A percentile compares a stretch with the other conserved stretches of the same genome.
phyloP scores from a whole-genome alignment of 164 flowering plant species.

The Buxus sempervirens region DNA sequence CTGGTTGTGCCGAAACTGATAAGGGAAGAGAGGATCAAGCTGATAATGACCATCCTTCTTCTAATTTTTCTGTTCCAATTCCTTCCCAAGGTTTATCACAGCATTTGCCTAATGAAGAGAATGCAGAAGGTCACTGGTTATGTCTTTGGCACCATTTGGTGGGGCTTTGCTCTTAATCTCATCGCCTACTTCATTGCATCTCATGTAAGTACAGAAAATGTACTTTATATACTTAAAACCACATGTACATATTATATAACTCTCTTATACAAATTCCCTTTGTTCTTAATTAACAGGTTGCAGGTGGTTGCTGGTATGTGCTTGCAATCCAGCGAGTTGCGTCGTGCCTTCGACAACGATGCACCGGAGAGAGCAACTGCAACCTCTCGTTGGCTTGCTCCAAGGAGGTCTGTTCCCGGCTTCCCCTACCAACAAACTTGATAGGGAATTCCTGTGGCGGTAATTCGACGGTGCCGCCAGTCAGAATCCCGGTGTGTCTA shows the following conservation, averaged over 20 bases:
- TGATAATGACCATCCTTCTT: slow-evolving; percentile 76
- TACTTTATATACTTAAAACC: no score
- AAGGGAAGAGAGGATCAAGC: slow-evolving; percentile 61
- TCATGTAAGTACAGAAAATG: slow-evolving; percentile 66
- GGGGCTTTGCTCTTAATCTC: slow-evolving; percentile 93
- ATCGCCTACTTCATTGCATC: slow-evolving; percentile 94
- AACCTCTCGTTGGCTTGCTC: slow-evolving; percentile 66
- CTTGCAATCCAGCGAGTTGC: slow-evolving; percentile 89
- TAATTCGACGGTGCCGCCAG: slow-evolving; percentile 33
- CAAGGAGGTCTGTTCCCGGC: slow-evolving; percentile 71
- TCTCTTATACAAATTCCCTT: no score
- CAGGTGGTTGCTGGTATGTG: slow-evolving; percentile 98
- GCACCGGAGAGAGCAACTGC: slow-evolving; percentile 42
- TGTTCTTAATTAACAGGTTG: slow-evolving; percentile 45
- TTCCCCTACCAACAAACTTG: slow-evolving; percentile 29
- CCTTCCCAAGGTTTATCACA: slow-evolving; percentile 89
- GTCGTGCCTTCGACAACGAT: slow-evolving; percentile 67
- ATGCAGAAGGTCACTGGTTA: slow-evolving; percentile 97
- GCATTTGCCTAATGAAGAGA: slow-evolving; percentile 67
- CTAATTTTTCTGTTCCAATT: slow-evolving; percentile 84
- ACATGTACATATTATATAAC: no score
- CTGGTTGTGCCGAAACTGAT: slow-evolving; percentile 65
- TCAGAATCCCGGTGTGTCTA: slow-evolving; percentile 52
- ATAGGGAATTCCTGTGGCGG: slow-evolving; percentile 44
- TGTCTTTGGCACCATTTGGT: slow-evolving; percentile 95